phyloP scores from a whole-genome alignment of 163 green algal genomes.

The Scenedesmus sp. region DNA sequence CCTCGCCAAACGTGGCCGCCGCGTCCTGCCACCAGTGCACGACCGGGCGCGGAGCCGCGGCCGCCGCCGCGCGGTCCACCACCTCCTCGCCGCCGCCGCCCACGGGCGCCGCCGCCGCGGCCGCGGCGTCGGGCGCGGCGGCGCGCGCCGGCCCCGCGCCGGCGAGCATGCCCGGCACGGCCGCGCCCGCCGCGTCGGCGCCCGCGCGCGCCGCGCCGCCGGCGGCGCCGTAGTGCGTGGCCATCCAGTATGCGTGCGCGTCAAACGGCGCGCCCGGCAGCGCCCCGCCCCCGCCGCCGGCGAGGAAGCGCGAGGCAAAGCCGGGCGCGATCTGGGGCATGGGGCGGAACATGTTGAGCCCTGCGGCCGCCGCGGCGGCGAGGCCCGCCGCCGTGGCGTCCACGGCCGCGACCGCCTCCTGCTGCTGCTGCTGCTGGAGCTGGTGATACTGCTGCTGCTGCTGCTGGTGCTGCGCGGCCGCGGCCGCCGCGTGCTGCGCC shows the following conservation, averaged over 20 bases:
- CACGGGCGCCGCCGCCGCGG: background rate
- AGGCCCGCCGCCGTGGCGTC: background rate
- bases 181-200: no score
- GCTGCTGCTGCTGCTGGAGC: background rate
- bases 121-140: background rate
- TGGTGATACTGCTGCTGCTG: constrained; percentile 26
- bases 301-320: constrained; percentile 35
- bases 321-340: constrained; percentile 39
- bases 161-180: background rate
- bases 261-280: constrained; percentile 22
- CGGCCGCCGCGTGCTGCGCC: constrained; percentile 30
- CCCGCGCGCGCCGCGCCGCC: constrained; percentile 8
- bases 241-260: constrained; percentile 44
- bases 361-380: constrained; percentile 4
- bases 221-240: constrained; percentile 34
- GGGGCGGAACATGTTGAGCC: constrained; percentile 35
- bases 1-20: constrained; percentile 35
- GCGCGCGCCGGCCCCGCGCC: background rate
- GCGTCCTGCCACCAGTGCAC: constrained; percentile 48
- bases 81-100: background rate
- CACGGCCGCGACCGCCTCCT: background rate
- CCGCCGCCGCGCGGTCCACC: constrained; percentile 7
- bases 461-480: constrained; percentile 9
- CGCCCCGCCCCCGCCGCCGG: constrained; percentile 7
- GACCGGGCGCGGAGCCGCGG: constrained; percentile 10